Evolutionary conservation across 805 yeast genomes (phyloP).

Genomic region (Blastobotrys attinorum): DNA sequence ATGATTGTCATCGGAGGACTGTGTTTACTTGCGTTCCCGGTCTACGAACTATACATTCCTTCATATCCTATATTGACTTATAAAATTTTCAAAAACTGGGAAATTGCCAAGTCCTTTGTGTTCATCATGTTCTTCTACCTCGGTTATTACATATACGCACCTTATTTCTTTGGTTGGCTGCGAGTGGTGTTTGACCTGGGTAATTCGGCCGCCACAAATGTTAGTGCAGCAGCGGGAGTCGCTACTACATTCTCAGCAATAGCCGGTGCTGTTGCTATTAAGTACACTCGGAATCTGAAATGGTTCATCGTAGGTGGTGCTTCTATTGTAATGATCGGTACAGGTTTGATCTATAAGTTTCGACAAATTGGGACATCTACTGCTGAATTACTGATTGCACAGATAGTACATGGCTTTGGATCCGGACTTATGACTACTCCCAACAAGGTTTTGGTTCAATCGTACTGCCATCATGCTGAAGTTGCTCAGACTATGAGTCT

Average conservation of each 20-base stretch:
- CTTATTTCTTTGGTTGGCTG: slow-evolving; percentile 13
- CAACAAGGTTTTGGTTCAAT: slow-evolving; percentile 8
- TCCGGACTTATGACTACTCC: slow-evolving; percentile 66
- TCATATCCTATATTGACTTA: slow-evolving; percentile 33
- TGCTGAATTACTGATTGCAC: slow-evolving; percentile 54
- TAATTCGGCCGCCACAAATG: slow-evolving; percentile 12
- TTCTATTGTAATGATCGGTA: slow-evolving; percentile 46
- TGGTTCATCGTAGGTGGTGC: slow-evolving; percentile 50
- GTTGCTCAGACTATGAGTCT: slow-evolving; percentile 8
- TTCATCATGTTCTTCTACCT: slow-evolving; percentile 24
- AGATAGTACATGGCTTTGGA: slow-evolving; percentile 58
- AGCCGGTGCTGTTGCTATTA: slow-evolving; percentile 6
- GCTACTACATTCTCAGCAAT: slow-evolving; percentile 9
- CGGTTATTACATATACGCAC: slow-evolving; percentile 17
- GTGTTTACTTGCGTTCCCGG: slow-evolving; percentile 8
- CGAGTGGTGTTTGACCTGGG: slow-evolving; percentile 9
- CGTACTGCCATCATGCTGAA: slow-evolving; percentile 4
- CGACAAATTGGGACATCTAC: slow-evolving; percentile 43
- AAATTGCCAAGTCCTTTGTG: slow-evolving; percentile 18
- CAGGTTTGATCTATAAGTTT: slow-evolving; percentile 50
- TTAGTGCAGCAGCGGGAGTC: slow-evolving; percentile 8
- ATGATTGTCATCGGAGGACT: slow-evolving; percentile 2
- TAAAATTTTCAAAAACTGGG: slow-evolving; percentile 27
- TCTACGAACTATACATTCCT: slow-evolving; percentile 20
- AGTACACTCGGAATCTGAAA: slow-evolving; percentile 2